Conservation (phyloP, 2,329 filamentous ascomycete genomes). For the Ophiocordyceps camponoti-floridani region DNA sequence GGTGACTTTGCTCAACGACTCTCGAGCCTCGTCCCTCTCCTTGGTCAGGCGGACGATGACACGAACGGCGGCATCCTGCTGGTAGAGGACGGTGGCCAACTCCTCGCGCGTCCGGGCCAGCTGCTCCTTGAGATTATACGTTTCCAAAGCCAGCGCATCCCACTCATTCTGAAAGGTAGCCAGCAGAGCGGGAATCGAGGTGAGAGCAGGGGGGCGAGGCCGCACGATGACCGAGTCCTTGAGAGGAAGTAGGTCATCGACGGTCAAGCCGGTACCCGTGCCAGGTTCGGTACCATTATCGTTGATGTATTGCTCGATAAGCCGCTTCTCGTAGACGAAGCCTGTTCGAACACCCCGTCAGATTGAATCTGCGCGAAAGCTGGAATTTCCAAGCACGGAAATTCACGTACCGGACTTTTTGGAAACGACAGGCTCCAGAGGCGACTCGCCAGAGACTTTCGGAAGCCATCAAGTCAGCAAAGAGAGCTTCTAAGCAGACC, state of each 20-base stretch:
- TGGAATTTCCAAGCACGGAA: not conserved
- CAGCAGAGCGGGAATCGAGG: constrained; percentile 87
- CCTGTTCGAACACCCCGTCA: constrained; percentile 26
- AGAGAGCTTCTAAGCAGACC: no score
- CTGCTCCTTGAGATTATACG: constrained; percentile 79
- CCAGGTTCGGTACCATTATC: constrained; percentile 88
- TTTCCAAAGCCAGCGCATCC: constrained; percentile 84
- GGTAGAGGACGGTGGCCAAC: constrained; percentile 82
- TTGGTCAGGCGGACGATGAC: constrained; percentile 84
- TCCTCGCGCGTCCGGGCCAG: constrained; percentile 82
- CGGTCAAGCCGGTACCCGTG: constrained; percentile 65
- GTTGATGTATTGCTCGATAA: constrained; percentile 87
- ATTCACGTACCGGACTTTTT: constrained; percentile 65
- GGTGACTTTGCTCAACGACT: constrained; percentile 72
- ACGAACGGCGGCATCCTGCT: constrained; percentile 90
- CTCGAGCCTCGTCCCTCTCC: constrained; percentile 82
- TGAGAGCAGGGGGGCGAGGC: constrained; percentile 80
- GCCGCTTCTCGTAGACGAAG: constrained; percentile 81
- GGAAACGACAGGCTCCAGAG: constrained; percentile 85
- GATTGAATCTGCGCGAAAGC: not conserved
- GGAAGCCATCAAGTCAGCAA: constrained; percentile 4
- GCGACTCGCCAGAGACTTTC: constrained; percentile 91
- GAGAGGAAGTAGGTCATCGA: constrained; percentile 75
- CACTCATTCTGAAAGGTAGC: constrained; percentile 96
- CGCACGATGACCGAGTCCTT: constrained; percentile 70